These are phyloP conservation scores for Radiomyces spectabilis DNA, from an alignment of 192 early-diverging fungal species.

Conservation along the genomic window DNA sequence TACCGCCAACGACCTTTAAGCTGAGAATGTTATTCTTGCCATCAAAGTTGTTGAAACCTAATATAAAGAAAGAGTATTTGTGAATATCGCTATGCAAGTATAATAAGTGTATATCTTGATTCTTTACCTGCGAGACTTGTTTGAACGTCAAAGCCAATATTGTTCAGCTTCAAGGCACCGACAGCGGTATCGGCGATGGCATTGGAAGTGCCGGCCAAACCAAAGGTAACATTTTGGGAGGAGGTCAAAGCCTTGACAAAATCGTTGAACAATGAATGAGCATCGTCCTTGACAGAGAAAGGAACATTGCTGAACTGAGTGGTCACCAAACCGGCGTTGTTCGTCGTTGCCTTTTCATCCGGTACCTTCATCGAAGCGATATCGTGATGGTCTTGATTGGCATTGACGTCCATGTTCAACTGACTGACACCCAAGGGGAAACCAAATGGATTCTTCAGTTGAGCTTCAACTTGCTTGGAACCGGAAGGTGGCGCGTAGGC, in stretches of 20 bases:
- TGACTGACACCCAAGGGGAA: conserved; percentile 24
- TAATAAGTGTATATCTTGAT: background rate
- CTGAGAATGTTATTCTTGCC: conserved; percentile 6
- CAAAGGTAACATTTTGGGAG: conserved; percentile 9
- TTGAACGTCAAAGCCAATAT: conserved; percentile 31
- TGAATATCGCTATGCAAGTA: background rate
- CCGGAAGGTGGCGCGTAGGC: conserved; percentile 35
- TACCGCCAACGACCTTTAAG: conserved; percentile 8
- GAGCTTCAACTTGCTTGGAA: conserved; percentile 30
- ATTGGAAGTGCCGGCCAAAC: conserved; percentile 19
- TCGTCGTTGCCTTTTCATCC: conserved; percentile 14
- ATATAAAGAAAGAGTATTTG: background rate
- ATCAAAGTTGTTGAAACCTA: conserved; percentile 24
- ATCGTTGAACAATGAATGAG: conserved; percentile 10
- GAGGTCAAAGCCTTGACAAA: conserved; percentile 23
- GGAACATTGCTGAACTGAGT: conserved; percentile 23
- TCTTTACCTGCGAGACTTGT: conserved; percentile 25
- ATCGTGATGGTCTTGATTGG: conserved; percentile 4
- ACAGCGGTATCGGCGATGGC: conserved; percentile 22
- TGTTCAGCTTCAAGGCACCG: conserved; percentile 29
- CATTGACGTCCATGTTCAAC: conserved; percentile 23
- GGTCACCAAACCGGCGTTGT: conserved; percentile 1
- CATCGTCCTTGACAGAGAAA: conserved; percentile 10
- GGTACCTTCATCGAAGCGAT: conserved; percentile 26
- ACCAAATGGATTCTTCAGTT: conserved; percentile 30